Percentiles rank a stretch among this genome's conserved stretches.
Conservation (phyloP, 2,329 filamentous ascomycete species). For the Claviceps sp. region DNA sequence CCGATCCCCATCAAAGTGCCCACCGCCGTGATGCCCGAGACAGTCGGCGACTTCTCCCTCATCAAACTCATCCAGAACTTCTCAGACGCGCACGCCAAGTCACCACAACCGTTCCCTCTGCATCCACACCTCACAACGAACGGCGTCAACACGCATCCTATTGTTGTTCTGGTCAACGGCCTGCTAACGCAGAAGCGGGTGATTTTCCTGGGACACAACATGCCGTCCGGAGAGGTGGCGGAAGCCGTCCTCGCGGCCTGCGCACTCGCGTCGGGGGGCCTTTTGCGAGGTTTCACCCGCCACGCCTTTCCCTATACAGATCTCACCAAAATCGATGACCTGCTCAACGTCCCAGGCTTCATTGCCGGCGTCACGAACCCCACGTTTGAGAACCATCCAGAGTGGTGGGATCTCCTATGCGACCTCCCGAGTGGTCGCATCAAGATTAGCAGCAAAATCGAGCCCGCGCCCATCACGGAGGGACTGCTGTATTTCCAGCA, state of each 20-base stretch:
- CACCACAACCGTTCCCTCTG: slow-evolving; percentile 69
- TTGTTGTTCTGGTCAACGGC: slow-evolving; percentile 88
- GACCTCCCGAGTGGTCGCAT: slow-evolving; percentile 85
- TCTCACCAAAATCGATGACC: slow-evolving; percentile 91
- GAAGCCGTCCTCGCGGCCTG: slow-evolving; percentile 98
- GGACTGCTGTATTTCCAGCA: slow-evolving; percentile 80
- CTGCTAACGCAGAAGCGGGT: slow-evolving; percentile 92
- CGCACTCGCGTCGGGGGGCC: slow-evolving; percentile 78
- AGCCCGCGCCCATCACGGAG: slow-evolving; percentile 67
- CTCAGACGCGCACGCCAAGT: slow-evolving; percentile 66
- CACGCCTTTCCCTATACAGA: slow-evolving; percentile 98
- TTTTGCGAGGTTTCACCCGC: slow-evolving; percentile 86
- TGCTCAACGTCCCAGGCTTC: slow-evolving; percentile 91
- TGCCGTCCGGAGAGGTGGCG: slow-evolving; percentile 88
- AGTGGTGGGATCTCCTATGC: slow-evolving; percentile 97
- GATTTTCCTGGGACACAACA: slow-evolving; percentile 89
- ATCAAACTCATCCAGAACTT: slow-evolving; percentile 97
- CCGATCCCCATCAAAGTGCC: slow-evolving; percentile 95
- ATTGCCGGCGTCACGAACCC: slow-evolving; percentile 97
- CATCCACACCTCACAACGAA: slow-evolving; percentile 91
- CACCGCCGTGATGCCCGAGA: slow-evolving; percentile 85
- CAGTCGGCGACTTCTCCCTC: slow-evolving; percentile 91
- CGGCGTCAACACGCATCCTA: slow-evolving; percentile 78
- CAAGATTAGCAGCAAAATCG: slow-evolving; percentile 85
- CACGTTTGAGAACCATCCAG: slow-evolving; percentile 83